Evolutionary conservation across 208 protist species (phyloP).

Genomic region (Acanthamoeba healyi): DNA sequence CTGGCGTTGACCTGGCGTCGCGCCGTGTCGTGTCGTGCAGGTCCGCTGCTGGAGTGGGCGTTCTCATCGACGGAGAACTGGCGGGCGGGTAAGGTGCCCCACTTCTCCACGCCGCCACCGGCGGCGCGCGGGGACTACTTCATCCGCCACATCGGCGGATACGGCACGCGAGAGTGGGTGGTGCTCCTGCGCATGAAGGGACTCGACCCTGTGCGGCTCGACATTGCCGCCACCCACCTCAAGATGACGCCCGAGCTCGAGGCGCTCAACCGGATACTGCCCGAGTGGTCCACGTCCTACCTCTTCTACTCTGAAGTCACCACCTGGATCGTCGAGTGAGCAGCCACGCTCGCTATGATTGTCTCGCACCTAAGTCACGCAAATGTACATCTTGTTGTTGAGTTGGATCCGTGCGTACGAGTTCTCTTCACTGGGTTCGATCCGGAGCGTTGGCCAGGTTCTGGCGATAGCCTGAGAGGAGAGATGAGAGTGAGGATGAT

Average conservation of each 20-base stretch:
- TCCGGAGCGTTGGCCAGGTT: too few species aligned
- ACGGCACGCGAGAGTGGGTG: slow-evolving; percentile 57
- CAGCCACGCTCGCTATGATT: not conserved
- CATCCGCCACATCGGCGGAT: slow-evolving; percentile 50
- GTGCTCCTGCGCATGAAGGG: slow-evolving; percentile 22
- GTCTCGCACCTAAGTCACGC: too few species aligned
- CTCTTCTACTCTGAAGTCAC: slow-evolving; percentile 68
- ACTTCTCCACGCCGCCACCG: slow-evolving; percentile 47
- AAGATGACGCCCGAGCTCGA: slow-evolving; percentile 16
- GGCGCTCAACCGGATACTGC: not conserved
- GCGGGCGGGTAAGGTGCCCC: not conserved
- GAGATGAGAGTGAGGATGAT: too few species aligned
- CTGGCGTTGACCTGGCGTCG: not conserved
- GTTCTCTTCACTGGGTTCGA: too few species aligned
- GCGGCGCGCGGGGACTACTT: slow-evolving; percentile 50
- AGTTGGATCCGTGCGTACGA: too few species aligned
- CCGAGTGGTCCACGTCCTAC: slow-evolving; percentile 46
- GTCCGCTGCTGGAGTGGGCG: slow-evolving; percentile 45
- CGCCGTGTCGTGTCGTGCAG: not conserved
- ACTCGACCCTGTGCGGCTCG: slow-evolving; percentile 25
- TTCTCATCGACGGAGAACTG: slow-evolving; percentile 17
- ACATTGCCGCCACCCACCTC: slow-evolving; percentile 56
- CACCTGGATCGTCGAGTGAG: slow-evolving; percentile 38
- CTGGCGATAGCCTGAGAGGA: not conserved
- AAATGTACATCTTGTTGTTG: too few species aligned